Evolutionary conservation across 768 basidiomycete species (phyloP), one percentile per base, ranked within the genome.

Genomic region (Chalciporus chontae): DNA sequence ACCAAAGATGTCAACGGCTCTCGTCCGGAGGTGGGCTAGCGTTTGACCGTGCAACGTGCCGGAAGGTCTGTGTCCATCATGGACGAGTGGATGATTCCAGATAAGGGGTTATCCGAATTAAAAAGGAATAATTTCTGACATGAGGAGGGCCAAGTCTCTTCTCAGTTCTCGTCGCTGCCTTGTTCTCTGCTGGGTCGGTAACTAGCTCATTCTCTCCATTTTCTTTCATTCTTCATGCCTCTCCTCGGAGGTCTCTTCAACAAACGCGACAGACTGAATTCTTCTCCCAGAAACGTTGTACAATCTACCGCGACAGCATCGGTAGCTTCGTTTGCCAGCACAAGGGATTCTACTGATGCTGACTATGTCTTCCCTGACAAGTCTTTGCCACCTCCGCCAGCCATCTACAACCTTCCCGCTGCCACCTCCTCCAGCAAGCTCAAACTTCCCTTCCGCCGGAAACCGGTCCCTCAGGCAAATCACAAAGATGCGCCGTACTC

Each of bases 361-460:
- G 71, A 70, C 53, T 60, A 66, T 54, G 59, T 71, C 43, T 52
- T 59, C 26, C 53, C 65, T 6, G 59, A 63, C 55, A 64, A 54
- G 37, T 45, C 57, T 7, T 23, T 54, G 19, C 45, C 48, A 18
- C 32, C 44, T 0, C 40, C 50, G 2, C 40, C 43, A 2, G 46
- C 50, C 36, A 26, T 61, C 2, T 69, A 71, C 61, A 48, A 58
- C 45, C 29, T 65, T 0, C 52, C 64, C 23, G 40, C 64, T 0
- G 53, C 56, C 0, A 58, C 69, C 0, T 75, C 76, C 0, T 71
- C 78, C 0, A 72, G 72, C 57, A 79, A 71, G 56, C 65, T 77
- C 45, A 73, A 59, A 48, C 65, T 78, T 0, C 75, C 73, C 18
- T 78, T 79, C 49, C 66, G 71, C 21, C 69, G 75, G 48, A 74